Evolutionary conservation across 306 rosid genomes (phyloP), one percentile per base, ranked within the genome.

Genomic region (Cicer yamashitae): DNA sequence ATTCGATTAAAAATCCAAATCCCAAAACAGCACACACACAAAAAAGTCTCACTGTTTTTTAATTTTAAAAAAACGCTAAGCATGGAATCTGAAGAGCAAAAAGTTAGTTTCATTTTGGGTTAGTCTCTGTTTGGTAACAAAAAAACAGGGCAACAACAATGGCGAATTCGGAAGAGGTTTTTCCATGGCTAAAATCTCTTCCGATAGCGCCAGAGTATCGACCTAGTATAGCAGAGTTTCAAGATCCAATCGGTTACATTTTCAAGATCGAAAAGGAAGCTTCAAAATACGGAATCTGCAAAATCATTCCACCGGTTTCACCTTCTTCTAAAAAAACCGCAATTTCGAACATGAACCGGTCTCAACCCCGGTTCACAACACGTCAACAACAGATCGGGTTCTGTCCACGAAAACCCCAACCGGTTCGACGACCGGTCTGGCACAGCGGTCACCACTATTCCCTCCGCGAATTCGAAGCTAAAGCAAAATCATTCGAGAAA

Each of bases 361-460:
- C 86, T 37, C 81, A 72, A 79, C 91, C 96, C 63, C 82, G 88
- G 81, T 91, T 91, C 93, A 88, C 93, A 3, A 91, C 93, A 25
- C 87, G 93, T 40, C 93, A 88, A 79, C 96, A 91, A 67, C 93
- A 91, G 93, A 91, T 91, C 91, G 93, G 96, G 70, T 91, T 91
- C 53, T 91, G 90, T 82, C 96, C 96, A n/a, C 65, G 93, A 37
- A 82, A 69, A 7, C 82, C 90, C 0, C 80, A 89, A 0, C 91
- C 93, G 0, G 90, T 91, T 18, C 88, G 86, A 70, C 74, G 91
- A 8, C 89, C 96, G 8, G 93, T 91, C 20, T 91, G 93, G 96
- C 83, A 91, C 84, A 91, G 93, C 46, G 93, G 96, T 10, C 88
- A 88, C 80, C 30, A 77, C 46, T 91, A 91, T 84, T 84, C 90